These are phyloP conservation scores for Sphagnum contortum DNA, from an alignment of 225 moss, liverwort and hornwort species.

Conservation along the genomic window DNA sequence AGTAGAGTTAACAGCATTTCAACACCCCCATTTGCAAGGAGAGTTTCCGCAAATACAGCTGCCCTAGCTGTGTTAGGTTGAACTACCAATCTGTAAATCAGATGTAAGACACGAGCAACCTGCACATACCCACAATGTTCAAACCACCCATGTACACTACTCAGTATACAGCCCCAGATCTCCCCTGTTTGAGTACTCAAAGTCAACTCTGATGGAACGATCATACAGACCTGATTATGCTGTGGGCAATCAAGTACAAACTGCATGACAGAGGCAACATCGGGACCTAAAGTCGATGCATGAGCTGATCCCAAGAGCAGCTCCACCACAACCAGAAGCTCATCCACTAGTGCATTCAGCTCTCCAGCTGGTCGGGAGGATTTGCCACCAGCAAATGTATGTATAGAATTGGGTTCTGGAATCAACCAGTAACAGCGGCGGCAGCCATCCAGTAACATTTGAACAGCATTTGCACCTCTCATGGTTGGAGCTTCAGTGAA, in stretches of 20 bases:
- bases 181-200: neutral
- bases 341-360: constrained; percentile 93
- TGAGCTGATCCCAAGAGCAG: constrained; percentile 89
- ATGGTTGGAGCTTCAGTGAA: constrained; percentile 90
- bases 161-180: neutral
- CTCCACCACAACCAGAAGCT: constrained; percentile 93
- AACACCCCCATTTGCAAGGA: constrained; percentile 75
- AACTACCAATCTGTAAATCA: constrained; percentile 80
- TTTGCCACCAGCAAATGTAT: constrained; percentile 70
- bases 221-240: constrained; percentile 72
- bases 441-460: constrained; percentile 96
- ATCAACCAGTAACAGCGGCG: constrained; percentile 97
- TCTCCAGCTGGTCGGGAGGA: constrained; percentile 81
- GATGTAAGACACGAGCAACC: constrained; percentile 85
- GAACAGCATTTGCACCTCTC: constrained; percentile 91
- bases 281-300: constrained; percentile 70
- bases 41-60: constrained; percentile 63
- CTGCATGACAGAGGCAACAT: constrained; percentile 93
- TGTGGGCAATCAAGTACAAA: constrained; percentile 98
- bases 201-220: neutral
- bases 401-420: constrained; percentile 80
- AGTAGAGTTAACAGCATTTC: constrained; percentile 90
- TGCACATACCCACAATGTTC: constrained; percentile 16
- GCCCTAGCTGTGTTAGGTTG: constrained; percentile 77
- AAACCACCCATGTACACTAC: no score